A percentile compares a stretch with the other conserved stretches of the same genome.
These are phyloP conservation scores for Lachnellula hyalina DNA, from an alignment of 2,329 filamentous ascomycete genomes.

Conservation along the genomic window DNA sequence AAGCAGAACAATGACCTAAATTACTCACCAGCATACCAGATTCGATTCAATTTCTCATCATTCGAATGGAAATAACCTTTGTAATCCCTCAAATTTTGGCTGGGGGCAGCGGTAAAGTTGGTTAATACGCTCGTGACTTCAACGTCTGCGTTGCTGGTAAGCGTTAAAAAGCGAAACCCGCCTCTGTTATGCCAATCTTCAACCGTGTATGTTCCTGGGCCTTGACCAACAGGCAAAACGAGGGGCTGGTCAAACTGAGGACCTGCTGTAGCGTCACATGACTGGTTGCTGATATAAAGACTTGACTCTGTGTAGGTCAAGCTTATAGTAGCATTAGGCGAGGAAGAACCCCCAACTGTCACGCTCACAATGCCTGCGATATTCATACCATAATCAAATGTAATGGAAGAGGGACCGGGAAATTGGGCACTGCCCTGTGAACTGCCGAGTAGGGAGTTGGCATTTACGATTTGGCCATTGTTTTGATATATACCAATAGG, in stretches of 20 bases:
- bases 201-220: slow-evolving; percentile 37
- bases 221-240: slow-evolving; percentile 38
- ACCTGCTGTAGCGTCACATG: slow-evolving; percentile 42
- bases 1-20: neutral
- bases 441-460: slow-evolving; percentile 12
- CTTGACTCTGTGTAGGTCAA: slow-evolving; percentile 36
- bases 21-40: slow-evolving; percentile 39
- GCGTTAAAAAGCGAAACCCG: slow-evolving; percentile 47
- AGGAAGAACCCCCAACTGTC: slow-evolving; percentile 25
- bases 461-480: slow-evolving; percentile 29
- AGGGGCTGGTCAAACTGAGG: slow-evolving; percentile 42
- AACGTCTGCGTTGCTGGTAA: slow-evolving; percentile 32
- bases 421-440: slow-evolving; percentile 15
- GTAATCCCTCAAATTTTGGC: slow-evolving; percentile 32
- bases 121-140: slow-evolving; percentile 30
- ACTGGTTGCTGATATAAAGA: slow-evolving; percentile 43
- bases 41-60: slow-evolving; percentile 32
- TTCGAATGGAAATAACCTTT: slow-evolving; percentile 27
- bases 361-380: slow-evolving; percentile 36
- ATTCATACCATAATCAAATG: slow-evolving; percentile 36
- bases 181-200: slow-evolving; percentile 40
- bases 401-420: slow-evolving; percentile 32
- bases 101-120: slow-evolving; percentile 36
- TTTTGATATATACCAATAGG: slow-evolving; percentile 27
- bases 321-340: slow-evolving; percentile 32